Evolutionary conservation across 495 filamentous ascomycete species (phyloP).

Genomic region (Penicillium simplicissimum): DNA sequence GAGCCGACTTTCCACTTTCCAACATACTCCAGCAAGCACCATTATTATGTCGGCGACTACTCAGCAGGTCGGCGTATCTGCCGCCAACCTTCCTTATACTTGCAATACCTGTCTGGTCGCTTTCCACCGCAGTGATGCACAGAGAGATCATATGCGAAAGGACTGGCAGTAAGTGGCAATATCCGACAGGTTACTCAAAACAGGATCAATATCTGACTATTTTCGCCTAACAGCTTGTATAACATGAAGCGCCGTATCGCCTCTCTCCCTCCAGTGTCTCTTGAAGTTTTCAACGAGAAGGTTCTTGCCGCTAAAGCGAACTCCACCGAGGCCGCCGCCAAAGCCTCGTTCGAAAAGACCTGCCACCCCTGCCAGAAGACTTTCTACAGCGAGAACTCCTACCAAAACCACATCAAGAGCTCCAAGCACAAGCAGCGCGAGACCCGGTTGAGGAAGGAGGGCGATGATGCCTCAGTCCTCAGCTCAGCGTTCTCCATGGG

Average conservation of each 20-base stretch:
- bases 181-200: not conserved
- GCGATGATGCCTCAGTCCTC: conserved; percentile 74
- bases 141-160: conserved; percentile 91
- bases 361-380: conserved; percentile 86
- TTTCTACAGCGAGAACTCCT: conserved; percentile 95
- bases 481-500: conserved; percentile 91
- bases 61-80: conserved; percentile 26
- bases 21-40: conserved; percentile 6
- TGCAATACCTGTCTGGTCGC: conserved; percentile 98
- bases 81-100: conserved; percentile 75
- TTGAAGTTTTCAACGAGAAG: conserved; percentile 93
- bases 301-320: conserved; percentile 89
- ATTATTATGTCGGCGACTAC: conserved; percentile 25
- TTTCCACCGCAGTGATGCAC: conserved; percentile 89
- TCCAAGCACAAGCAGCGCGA: conserved; percentile 82
- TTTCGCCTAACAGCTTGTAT: conserved; percentile 66
- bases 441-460: conserved; percentile 44
- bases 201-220: not conserved
- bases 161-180: conserved; percentile 88
- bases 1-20: conserved; percentile 9
- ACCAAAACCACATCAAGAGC: conserved; percentile 87
- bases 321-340: conserved; percentile 78
- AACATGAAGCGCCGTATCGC: conserved; percentile 96
- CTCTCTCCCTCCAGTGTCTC: conserved; percentile 85
- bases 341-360: conserved; percentile 81